Conservation (phyloP, 1,139 yeast genomes). For the Pichia norvegensis region DNA sequence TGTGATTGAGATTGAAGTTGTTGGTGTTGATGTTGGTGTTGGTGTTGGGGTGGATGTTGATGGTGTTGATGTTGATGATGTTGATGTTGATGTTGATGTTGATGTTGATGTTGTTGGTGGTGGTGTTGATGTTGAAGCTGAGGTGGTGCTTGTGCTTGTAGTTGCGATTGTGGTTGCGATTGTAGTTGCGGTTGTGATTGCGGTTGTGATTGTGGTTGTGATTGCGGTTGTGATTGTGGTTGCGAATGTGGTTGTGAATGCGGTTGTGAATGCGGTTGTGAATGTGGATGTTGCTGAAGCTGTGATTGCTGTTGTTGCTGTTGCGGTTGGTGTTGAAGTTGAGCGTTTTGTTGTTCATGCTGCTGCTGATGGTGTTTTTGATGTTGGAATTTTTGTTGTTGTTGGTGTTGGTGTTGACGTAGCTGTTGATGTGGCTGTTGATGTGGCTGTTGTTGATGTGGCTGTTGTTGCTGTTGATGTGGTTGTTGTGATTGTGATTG, state of each 20-base stretch:
- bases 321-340: neutral
- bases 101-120: neutral
- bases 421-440: neutral
- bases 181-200: neutral
- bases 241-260: neutral
- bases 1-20: neutral
- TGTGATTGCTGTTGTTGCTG: neutral
- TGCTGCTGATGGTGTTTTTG: neutral
- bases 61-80: neutral
- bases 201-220: conserved; percentile 2
- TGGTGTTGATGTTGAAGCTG: neutral
- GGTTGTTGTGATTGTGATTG: conserved; percentile 10
- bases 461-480: conserved; percentile 4
- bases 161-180: neutral
- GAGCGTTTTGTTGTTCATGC: no score
- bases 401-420: neutral
- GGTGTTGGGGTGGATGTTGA: neutral
- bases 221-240: conserved; percentile 8
- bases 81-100: conserved; percentile 11
- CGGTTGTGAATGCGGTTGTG: neutral
- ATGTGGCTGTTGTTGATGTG: neutral
- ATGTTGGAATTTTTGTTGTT: neutral
- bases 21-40: neutral
- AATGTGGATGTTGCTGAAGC: neutral
- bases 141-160: neutral